phyloP scores from a whole-genome alignment of 306 rosid genomes.

The Cajanus cajan region DNA sequence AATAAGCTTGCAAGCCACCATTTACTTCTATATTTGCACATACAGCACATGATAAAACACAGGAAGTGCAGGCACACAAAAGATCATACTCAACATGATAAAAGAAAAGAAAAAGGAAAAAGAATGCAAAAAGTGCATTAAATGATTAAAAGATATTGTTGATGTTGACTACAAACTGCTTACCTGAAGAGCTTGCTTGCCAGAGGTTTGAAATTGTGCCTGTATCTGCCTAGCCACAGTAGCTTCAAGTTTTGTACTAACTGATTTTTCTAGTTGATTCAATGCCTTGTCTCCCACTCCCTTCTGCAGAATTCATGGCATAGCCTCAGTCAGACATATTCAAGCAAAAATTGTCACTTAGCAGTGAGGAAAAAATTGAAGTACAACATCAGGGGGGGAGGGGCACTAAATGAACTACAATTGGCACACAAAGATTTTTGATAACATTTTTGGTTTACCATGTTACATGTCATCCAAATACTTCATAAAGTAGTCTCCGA shows the following conservation, averaged over 20 bases:
- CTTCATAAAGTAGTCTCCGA: background rate
- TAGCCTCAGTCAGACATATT: conserved; percentile 23
- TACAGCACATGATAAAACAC: background rate
- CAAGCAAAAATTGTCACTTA: background rate
- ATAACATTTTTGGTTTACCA: conserved; percentile 10
- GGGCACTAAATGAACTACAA: background rate
- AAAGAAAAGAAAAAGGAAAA: background rate
- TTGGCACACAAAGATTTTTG: conserved; percentile 2
- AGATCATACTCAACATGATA: conserved; percentile 1
- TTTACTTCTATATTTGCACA: background rate
- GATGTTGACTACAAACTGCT: conserved; percentile 25
- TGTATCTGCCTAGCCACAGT: conserved; percentile 66
- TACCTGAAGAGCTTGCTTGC: conserved; percentile 76
- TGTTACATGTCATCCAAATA: background rate
- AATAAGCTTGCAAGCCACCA: background rate
- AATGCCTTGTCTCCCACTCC: conserved; percentile 71
- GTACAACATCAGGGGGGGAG: background rate
- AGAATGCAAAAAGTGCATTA: background rate
- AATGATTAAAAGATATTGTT: background rate
- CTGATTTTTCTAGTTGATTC: conserved; percentile 63
- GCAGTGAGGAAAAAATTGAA: conserved; percentile 14
- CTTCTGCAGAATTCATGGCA: conserved; percentile 51
- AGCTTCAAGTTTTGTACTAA: conserved; percentile 64
- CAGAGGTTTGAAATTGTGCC: conserved; percentile 71
- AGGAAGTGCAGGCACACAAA: background rate